These are phyloP conservation scores for Penicillium dipodomyicola DNA, from an alignment of 495 filamentous ascomycete species.

Conservation along the genomic window DNA sequence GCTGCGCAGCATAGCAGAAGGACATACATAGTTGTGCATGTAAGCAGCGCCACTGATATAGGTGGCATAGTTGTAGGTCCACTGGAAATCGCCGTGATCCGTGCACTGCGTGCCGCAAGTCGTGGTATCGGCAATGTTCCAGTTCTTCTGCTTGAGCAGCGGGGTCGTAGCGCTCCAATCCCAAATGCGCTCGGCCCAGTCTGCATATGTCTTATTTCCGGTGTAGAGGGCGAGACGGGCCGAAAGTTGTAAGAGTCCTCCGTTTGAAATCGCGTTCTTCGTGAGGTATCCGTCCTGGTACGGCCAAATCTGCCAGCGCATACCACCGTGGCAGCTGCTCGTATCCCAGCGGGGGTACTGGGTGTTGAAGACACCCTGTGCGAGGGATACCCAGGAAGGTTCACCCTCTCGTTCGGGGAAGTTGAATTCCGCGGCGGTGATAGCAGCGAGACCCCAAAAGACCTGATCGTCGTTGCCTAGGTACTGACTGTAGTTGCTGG, in stretches of 20 bases:
- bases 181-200: slow-evolving; percentile 71
- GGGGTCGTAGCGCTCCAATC: slow-evolving; percentile 64
- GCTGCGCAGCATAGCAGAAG: not conserved
- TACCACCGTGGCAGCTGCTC: slow-evolving; percentile 66
- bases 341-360: slow-evolving; percentile 67
- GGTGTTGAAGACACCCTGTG: slow-evolving; percentile 61
- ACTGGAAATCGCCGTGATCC: slow-evolving; percentile 61
- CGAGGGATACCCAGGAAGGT: slow-evolving; percentile 62
- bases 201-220: slow-evolving; percentile 69
- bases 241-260: slow-evolving; percentile 79
- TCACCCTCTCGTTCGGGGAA: slow-evolving; percentile 60
- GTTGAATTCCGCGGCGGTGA: slow-evolving; percentile 70
- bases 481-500: slow-evolving; percentile 47
- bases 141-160: slow-evolving; percentile 49
- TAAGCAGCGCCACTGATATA: slow-evolving; percentile 70
- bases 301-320: slow-evolving; percentile 82
- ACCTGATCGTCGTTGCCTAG: slow-evolving; percentile 74
- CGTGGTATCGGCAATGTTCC: slow-evolving; percentile 66
- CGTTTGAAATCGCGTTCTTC: slow-evolving; percentile 79
- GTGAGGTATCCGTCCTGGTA: slow-evolving; percentile 80
- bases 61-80: slow-evolving; percentile 74
- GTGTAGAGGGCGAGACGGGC: slow-evolving; percentile 72
- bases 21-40: slow-evolving; percentile 69
- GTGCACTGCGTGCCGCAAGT: slow-evolving; percentile 56
- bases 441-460: slow-evolving; percentile 75